phyloP scores from a whole-genome alignment of 2,329 filamentous ascomycete genomes.

The Venturia carpophila region DNA sequence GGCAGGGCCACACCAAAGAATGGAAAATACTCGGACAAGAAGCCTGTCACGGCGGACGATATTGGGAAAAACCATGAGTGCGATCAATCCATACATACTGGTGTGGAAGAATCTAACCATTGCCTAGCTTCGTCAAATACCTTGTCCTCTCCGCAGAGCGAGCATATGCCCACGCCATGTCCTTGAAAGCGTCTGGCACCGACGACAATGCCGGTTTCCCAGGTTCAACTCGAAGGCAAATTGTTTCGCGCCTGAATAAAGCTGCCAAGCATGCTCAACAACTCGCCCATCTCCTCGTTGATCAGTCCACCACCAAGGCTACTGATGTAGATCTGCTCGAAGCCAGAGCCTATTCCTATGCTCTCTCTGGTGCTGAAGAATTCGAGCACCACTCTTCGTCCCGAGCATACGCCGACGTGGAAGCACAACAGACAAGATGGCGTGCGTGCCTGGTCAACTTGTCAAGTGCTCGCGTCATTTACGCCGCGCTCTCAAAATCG shows the following conservation, averaged over 20 bases:
- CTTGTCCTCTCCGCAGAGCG: slow-evolving; percentile 80
- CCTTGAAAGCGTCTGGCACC: slow-evolving; percentile 76
- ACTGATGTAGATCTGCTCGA: slow-evolving; percentile 68
- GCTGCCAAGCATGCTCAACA: slow-evolving; percentile 62
- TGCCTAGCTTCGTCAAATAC: slow-evolving; percentile 62
- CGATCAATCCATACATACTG: slow-evolving; percentile 25
- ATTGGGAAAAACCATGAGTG: slow-evolving; percentile 71
- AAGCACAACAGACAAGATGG: slow-evolving; percentile 52
- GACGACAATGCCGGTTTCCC: slow-evolving; percentile 58
- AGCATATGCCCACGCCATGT: slow-evolving; percentile 93
- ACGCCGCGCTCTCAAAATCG: slow-evolving; percentile 61
- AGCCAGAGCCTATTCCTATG: slow-evolving; percentile 72
- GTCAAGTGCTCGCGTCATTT: slow-evolving; percentile 71
- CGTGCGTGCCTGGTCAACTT: slow-evolving; percentile 67
- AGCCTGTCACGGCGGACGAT: slow-evolving; percentile 63
- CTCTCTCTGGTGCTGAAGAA: slow-evolving; percentile 66
- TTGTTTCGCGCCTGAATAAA: slow-evolving; percentile 79
- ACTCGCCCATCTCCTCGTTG: slow-evolving; percentile 58
- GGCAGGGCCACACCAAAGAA: slow-evolving; percentile 76
- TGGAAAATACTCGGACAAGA: slow-evolving; percentile 71
- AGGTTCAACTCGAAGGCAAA: slow-evolving; percentile 75
- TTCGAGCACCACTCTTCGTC: slow-evolving; percentile 71
- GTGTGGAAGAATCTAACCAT: neutral
- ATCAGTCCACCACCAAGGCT: slow-evolving; percentile 54
- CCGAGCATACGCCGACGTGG: slow-evolving; percentile 30